These are phyloP conservation scores for Tetrastigma voinierianum DNA, from an alignment of 164 flowering plant genomes.

Conservation along the genomic window DNA sequence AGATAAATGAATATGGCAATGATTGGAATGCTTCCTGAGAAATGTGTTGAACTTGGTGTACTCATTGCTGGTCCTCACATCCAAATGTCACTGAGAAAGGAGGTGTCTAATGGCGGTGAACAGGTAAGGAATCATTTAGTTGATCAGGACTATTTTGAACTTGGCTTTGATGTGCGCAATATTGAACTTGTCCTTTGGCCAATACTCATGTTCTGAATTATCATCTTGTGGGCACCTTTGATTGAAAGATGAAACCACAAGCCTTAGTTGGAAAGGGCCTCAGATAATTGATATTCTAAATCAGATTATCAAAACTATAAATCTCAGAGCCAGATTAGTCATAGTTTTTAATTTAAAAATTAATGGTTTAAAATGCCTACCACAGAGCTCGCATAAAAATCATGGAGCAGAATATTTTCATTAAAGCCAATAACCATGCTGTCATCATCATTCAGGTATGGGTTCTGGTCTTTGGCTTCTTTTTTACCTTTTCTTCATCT, in stretches of 20 bases:
- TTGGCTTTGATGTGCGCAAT: constrained; percentile 45
- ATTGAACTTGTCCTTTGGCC: constrained; percentile 70
- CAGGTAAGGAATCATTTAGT: constrained; percentile 7
- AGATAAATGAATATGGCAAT: constrained; percentile 34
- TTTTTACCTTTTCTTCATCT: neutral
- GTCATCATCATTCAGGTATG: constrained; percentile 56
- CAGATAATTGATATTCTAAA: constrained; percentile 25
- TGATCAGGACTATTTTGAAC: constrained; percentile 23
- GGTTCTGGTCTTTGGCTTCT: constrained; percentile 6
- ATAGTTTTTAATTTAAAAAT: constrained; percentile 46
- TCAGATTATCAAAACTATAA: constrained; percentile 31
- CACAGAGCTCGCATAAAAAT: constrained; percentile 27
- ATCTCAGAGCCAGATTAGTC: constrained; percentile 34
- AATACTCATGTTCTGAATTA: constrained; percentile 32
- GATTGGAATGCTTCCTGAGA: constrained; percentile 46
- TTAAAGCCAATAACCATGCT: constrained; percentile 39
- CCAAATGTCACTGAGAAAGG: constrained; percentile 41
- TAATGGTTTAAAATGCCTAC: constrained; percentile 51
- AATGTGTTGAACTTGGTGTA: constrained; percentile 57
- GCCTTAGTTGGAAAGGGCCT: constrained; percentile 31
- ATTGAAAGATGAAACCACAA: constrained; percentile 22
- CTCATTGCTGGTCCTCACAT: constrained; percentile 60
- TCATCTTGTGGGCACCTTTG: constrained; percentile 18
- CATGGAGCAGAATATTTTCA: constrained; percentile 33
- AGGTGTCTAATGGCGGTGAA: constrained; percentile 19